A percentile compares a stretch with the other conserved stretches of the same genome.
Conservation (phyloP, 2,329 filamentous ascomycete genomes). For the Triangularia verruculosa region DNA sequence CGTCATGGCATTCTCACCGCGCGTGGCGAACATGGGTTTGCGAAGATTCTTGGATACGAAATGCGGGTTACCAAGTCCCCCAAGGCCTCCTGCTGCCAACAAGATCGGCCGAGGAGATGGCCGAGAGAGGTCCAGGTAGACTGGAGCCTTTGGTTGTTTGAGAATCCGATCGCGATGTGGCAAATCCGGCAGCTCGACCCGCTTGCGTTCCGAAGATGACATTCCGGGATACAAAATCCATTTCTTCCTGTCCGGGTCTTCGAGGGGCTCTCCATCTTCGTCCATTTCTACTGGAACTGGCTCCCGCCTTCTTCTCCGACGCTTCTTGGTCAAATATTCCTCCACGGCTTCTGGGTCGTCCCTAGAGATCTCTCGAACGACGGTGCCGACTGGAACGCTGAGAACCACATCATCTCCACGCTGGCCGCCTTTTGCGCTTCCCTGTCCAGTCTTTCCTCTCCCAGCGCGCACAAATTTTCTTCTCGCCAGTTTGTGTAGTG, state of each 20-base stretch:
- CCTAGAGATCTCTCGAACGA: constrained; percentile 78
- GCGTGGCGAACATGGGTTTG: constrained; percentile 83
- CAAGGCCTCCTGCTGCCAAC: constrained; percentile 81
- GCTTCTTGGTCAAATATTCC: constrained; percentile 28
- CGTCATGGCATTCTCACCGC: constrained; percentile 74
- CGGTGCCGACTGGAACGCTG: constrained; percentile 87
- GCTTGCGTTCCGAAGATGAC: constrained; percentile 63
- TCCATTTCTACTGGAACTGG: constrained; percentile 32
- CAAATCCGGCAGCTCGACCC: constrained; percentile 48
- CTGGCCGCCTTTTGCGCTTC: constrained; percentile 69
- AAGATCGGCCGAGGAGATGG: constrained; percentile 82
- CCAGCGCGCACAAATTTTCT: constrained; percentile 71
- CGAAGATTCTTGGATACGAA: constrained; percentile 75
- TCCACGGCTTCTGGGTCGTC: constrained; percentile 75
- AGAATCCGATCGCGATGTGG: constrained; percentile 53
- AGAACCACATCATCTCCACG: constrained; percentile 85
- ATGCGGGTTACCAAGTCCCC: constrained; percentile 89
- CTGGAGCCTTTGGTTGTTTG: constrained; percentile 68
- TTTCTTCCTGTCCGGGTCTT: constrained; percentile 59
- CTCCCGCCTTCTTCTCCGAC: constrained; percentile 5
- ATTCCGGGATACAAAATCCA: constrained; percentile 86
- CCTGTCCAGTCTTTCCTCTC: constrained; percentile 74
- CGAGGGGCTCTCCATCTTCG: constrained; percentile 40
- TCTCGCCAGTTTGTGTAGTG: constrained; percentile 84
- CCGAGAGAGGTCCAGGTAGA: constrained; percentile 69